These are phyloP conservation scores for Stachybotrys echinatus DNA, from an alignment of 2,329 filamentous ascomycete species.

Conservation along the genomic window DNA sequence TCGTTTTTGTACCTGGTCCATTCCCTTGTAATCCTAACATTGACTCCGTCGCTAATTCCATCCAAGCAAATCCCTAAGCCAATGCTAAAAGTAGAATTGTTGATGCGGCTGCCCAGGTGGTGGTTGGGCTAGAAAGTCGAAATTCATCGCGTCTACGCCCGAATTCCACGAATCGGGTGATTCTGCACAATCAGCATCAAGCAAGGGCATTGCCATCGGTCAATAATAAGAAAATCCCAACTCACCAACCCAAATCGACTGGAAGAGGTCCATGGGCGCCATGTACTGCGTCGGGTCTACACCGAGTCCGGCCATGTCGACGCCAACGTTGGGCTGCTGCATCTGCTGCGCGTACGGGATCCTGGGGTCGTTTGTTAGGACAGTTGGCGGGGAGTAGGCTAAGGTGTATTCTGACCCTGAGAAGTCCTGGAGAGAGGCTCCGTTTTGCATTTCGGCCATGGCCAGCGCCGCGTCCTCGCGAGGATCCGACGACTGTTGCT, in stretches of 20 bases:
- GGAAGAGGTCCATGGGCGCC: conserved; percentile 63
- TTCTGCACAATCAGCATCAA: conserved; percentile 30
- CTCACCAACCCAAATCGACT: conserved; percentile 64
- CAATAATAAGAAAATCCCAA: conserved; percentile 7
- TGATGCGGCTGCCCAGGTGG: conserved; percentile 53
- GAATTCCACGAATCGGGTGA: conserved; percentile 55
- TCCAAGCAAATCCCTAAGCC: neutral
- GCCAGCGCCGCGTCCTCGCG: conserved; percentile 59
- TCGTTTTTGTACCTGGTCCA: too few relatives aligned
- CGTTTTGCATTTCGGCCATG: conserved; percentile 62
- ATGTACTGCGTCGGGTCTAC: conserved; percentile 54
- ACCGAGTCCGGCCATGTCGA: conserved; percentile 44
- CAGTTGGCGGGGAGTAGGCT: neutral
- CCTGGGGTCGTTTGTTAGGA: conserved; percentile 15
- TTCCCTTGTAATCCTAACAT: neutral
- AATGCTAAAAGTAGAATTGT: conserved; percentile 48
- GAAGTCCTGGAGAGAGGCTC: conserved; percentile 41
- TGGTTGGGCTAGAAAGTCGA: conserved; percentile 55
- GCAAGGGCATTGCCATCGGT: neutral
- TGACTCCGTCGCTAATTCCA: neutral
- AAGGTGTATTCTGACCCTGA: conserved; percentile 24
- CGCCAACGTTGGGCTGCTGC: conserved; percentile 25
- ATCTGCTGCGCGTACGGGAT: conserved; percentile 33
- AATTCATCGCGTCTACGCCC: conserved; percentile 51
- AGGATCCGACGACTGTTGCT: conserved; percentile 35